A percentile compares a stretch with the other conserved stretches of the same genome.
Conservation (phyloP, 2,329 filamentous ascomycete genomes). For the Thelonectria discophora region DNA sequence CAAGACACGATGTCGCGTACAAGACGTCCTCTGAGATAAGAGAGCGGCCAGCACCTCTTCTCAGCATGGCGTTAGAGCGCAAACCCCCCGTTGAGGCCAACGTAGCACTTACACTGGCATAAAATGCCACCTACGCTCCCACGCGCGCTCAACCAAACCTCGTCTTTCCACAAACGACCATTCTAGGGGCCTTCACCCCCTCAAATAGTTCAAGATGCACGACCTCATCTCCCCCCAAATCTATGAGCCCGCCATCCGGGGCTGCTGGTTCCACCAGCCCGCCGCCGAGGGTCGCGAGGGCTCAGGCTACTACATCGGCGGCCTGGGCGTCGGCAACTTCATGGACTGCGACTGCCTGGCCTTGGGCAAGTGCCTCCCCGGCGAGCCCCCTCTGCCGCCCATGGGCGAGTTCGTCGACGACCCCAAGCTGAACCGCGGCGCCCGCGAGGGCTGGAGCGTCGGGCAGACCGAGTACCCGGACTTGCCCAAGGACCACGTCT, state of each 20-base stretch:
- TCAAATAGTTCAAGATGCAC: not conserved
- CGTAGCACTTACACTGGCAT: no score
- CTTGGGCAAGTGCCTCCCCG: not conserved
- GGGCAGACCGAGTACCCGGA: not conserved
- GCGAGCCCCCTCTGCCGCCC: constrained; percentile 15
- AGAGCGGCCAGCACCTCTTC: no score
- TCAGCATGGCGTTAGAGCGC: no score
- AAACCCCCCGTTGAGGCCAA: no score
- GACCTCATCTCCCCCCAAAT: not conserved
- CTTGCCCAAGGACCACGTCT: not conserved
- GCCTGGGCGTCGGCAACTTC: not conserved
- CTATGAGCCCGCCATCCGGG: not conserved
- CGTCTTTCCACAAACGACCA: no score
- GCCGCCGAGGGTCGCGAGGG: not conserved
- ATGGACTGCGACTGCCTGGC: constrained; percentile 15
- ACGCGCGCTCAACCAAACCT: no score
- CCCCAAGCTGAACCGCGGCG: not conserved
- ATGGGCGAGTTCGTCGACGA: constrained; percentile 13
- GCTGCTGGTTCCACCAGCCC: not conserved
- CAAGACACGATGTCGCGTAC: no score
- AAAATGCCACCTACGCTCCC: no score
- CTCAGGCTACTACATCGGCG: not conserved
- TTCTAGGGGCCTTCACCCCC: no score
- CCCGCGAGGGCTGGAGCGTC: not conserved
- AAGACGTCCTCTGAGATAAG: no score